A percentile compares a stretch with the other conserved stretches of the same genome.
phyloP scores from a whole-genome alignment of 768 basidiomycete genomes.

The Macrolepiota albuminosa region DNA sequence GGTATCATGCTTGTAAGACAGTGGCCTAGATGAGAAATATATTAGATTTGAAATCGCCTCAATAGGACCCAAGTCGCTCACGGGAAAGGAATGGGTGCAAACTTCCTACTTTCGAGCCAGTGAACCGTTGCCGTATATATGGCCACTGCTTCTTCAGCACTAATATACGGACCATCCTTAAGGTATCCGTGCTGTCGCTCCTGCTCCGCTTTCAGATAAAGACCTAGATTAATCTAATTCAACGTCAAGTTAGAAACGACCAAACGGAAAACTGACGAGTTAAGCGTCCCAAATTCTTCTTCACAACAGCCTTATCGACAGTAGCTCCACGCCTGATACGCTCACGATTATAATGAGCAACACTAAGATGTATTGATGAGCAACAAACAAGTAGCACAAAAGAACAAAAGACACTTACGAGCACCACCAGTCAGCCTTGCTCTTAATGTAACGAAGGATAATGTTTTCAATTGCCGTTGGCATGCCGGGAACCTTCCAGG shows the following conservation, averaged over 20 bases:
- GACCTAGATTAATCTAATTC: conserved; percentile 34
- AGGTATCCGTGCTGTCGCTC: conserved; percentile 98
- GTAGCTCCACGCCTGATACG: conserved; percentile 96
- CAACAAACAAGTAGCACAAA: not conserved
- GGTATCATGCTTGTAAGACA: conserved; percentile 99
- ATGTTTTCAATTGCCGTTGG: conserved; percentile 99
- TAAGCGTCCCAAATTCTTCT: conserved; percentile 97
- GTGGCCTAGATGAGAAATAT: conserved; percentile 45
- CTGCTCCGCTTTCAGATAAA: conserved; percentile 98
- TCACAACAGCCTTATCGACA: conserved; percentile 97
- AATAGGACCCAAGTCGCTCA: conserved; percentile 29
- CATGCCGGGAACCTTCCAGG: conserved; percentile 99
- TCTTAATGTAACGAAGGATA: conserved; percentile 97
- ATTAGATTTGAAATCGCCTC: not conserved
- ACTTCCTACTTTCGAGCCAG: conserved; percentile 97
- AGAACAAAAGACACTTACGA: conserved; percentile 44
- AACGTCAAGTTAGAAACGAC: not conserved
- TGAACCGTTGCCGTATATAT: conserved; percentile 99
- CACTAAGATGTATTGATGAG: conserved; percentile 34
- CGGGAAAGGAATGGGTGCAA: conserved; percentile 99
- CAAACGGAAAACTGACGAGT: conserved; percentile 58
- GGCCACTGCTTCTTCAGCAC: conserved; percentile 97
- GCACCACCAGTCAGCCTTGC: conserved; percentile 99
- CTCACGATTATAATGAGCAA: conserved; percentile 97
- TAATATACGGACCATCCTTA: conserved; percentile 99